A percentile compares a stretch with the other conserved stretches of the same genome.
phyloP scores from a whole-genome alignment of 441 rosid genomes.

The Aquilaria agallochum region DNA sequence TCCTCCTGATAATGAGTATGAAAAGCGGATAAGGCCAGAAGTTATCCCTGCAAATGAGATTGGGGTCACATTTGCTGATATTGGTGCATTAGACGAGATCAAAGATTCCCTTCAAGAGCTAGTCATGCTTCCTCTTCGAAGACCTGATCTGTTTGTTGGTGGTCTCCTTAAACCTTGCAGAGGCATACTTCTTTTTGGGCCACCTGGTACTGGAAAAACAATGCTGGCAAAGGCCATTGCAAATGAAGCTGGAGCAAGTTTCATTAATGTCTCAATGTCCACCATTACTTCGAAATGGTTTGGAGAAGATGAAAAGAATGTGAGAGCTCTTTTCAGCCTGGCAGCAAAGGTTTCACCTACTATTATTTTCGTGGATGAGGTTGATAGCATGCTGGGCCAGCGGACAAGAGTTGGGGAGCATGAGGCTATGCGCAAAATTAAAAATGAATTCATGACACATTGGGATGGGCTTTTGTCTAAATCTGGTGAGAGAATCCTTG shows the following conservation, averaged over 20 bases:
- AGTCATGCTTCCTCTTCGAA: conserved; percentile 96
- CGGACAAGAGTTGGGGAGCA: conserved; percentile 96
- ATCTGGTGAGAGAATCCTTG: conserved; percentile 75
- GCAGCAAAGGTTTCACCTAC: conserved; percentile 97
- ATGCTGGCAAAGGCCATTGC: conserved; percentile 99
- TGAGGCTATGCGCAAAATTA: conserved; percentile 97
- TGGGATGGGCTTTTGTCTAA: conserved; percentile 97
- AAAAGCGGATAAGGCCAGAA: conserved; percentile 96
- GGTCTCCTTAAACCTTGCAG: conserved; percentile 98
- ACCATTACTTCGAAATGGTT: conserved; percentile 99
- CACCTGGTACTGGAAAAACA: conserved; percentile 99
- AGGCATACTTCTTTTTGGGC: conserved; percentile 95
- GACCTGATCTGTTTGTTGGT: conserved; percentile 96
- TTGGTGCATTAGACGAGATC: conserved; percentile 83
- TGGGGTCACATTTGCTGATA: conserved; percentile 95
- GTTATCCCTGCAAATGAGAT: conserved; percentile 93
- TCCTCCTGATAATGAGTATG: conserved; percentile 89
- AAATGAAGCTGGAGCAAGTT: conserved; percentile 99
- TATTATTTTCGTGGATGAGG: conserved; percentile 95
- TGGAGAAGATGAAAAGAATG: conserved; percentile 98
- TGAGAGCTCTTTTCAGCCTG: conserved; percentile 81
- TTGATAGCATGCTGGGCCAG: conserved; percentile 98
- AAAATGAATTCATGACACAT: conserved; percentile 96
- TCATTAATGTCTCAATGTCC: conserved; percentile 98
- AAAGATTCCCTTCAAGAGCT: conserved; percentile 97